phyloP scores from a whole-genome alignment of 108 stramenopile species.

The Skeletonema potamos region DNA sequence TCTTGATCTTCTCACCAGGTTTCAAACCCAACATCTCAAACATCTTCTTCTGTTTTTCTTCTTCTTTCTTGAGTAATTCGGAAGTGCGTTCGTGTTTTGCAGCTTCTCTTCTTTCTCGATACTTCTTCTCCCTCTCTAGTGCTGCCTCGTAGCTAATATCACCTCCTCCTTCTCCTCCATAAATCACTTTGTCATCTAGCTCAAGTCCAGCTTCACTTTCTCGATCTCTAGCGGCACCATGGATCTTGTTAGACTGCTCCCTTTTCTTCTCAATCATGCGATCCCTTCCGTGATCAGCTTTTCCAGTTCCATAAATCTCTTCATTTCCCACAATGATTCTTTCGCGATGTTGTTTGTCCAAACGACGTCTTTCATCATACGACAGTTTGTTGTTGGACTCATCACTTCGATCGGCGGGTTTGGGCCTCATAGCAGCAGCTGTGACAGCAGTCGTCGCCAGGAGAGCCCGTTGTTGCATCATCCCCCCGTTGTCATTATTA shows the following conservation, averaged over 20 bases:
- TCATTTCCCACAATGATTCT: conserved; percentile 50
- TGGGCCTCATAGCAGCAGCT: neutral
- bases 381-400: conserved; percentile 10
- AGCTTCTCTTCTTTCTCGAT: conserved; percentile 40
- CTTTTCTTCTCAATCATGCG: conserved; percentile 61
- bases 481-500: neutral
- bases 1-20: conserved; percentile 71
- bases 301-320: conserved; percentile 47
- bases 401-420: neutral
- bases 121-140: conserved; percentile 40
- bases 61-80: conserved; percentile 64
- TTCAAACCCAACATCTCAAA: conserved; percentile 66
- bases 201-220: conserved; percentile 51
- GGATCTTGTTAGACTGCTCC: conserved; percentile 48
- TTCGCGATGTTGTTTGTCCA: conserved; percentile 48
- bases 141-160: conserved; percentile 51
- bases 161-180: conserved; percentile 37
- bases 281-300: conserved; percentile 50
- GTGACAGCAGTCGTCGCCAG: neutral
- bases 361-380: conserved; percentile 42
- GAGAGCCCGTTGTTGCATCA: neutral
- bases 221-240: conserved; percentile 56
- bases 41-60: conserved; percentile 66
- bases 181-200: conserved; percentile 60
- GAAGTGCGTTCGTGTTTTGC: conserved; percentile 34